phyloP scores from a whole-genome alignment of 164 flowering plant species.

The Umbilicus rupestris region DNA sequence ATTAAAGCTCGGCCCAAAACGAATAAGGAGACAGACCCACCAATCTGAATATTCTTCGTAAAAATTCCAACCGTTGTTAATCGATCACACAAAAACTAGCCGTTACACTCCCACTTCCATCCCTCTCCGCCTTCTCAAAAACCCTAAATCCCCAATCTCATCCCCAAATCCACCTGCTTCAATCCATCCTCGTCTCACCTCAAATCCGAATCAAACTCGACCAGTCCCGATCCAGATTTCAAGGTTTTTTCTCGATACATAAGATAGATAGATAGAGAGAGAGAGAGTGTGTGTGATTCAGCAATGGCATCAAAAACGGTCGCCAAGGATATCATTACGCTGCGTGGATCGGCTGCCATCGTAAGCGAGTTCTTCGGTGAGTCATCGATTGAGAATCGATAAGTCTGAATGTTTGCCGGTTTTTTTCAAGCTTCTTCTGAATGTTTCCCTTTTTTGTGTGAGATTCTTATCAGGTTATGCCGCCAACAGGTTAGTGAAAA shows the following conservation, averaged over 20 bases:
- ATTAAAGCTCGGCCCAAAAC: no score
- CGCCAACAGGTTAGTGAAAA: conserved; percentile 65
- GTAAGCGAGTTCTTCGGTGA: conserved; percentile 95
- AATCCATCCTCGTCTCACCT: not conserved
- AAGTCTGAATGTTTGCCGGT: not conserved
- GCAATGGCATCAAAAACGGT: conserved; percentile 47
- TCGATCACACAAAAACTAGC: conserved; percentile 13
- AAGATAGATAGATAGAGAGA: no score
- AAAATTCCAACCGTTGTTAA: not conserved
- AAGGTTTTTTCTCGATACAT: no score
- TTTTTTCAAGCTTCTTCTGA: conserved; percentile 4
- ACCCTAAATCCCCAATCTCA: conserved; percentile 1
- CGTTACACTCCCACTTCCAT: conserved; percentile 9
- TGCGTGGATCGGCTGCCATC: conserved; percentile 88
- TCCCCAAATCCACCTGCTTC: not conserved
- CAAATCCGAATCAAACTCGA: not conserved
- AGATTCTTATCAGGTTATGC: conserved; percentile 62
- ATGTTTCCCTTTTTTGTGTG: not conserved
- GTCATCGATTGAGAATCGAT: conserved; percentile 1
- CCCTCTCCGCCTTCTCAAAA: not conserved
- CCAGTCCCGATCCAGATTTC: no score
- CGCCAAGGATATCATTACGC: conserved; percentile 81
- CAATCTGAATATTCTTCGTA: no score
- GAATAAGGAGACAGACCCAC: no score
- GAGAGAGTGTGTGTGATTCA: conserved; percentile 39